These are phyloP conservation scores for Marasmius fiardii DNA, from an alignment of 1,284 basidiomycete species.

Conservation along the genomic window DNA sequence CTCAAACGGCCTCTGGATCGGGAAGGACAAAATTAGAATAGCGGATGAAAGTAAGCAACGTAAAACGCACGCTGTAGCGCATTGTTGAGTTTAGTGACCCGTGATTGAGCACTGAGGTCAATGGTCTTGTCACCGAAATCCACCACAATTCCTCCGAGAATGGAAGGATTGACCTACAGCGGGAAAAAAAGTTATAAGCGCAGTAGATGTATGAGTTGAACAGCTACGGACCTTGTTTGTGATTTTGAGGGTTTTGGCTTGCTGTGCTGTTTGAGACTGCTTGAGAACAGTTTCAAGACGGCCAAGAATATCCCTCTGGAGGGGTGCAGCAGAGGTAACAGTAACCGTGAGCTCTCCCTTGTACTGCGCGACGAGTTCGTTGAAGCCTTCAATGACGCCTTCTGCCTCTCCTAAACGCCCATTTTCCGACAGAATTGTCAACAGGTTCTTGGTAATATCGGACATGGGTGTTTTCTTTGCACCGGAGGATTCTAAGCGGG, in stretches of 20 bases:
- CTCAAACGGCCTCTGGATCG: slow-evolving; percentile 28
- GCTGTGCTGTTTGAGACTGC: slow-evolving; percentile 78
- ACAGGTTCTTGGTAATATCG: slow-evolving; percentile 91
- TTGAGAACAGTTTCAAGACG: slow-evolving; percentile 84
- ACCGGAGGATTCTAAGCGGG: slow-evolving; percentile 50
- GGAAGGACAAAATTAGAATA: slow-evolving; percentile 7
- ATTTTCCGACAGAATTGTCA: slow-evolving; percentile 90
- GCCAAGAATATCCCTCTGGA: slow-evolving; percentile 69
- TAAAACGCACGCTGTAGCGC: slow-evolving; percentile 69
- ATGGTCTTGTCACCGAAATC: slow-evolving; percentile 99
- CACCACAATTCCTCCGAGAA: slow-evolving; percentile 89
- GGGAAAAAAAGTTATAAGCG: slow-evolving; percentile 12
- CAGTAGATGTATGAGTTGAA: neutral
- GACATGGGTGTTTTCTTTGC: slow-evolving; percentile 72
- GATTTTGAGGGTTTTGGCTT: slow-evolving; percentile 84
- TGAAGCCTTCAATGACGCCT: slow-evolving; percentile 91
- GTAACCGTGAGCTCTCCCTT: slow-evolving; percentile 92
- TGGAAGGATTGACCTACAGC: slow-evolving; percentile 78
- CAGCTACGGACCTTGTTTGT: slow-evolving; percentile 71
- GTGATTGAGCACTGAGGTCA: slow-evolving; percentile 90
- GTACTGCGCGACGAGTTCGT: slow-evolving; percentile 86
- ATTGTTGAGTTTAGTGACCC: slow-evolving; percentile 93
- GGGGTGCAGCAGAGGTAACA: slow-evolving; percentile 84
- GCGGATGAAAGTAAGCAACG: slow-evolving; percentile 3
- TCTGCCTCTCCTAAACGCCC: slow-evolving; percentile 83